phyloP scores from a whole-genome alignment of 257 asterid species.

The Solanum rostratum region DNA sequence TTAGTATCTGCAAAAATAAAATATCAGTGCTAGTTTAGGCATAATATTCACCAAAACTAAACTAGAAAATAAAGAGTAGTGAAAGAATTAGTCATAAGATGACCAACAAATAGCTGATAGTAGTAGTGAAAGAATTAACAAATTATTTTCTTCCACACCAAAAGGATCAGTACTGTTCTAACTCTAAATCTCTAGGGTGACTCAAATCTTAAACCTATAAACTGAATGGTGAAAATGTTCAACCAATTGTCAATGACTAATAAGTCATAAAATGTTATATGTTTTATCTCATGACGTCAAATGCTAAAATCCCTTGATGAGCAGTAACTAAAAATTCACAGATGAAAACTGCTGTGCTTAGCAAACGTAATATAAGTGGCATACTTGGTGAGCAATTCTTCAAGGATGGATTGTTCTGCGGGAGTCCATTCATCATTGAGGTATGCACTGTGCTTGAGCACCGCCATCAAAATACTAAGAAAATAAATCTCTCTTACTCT shows the following conservation, averaged over 20 bases:
- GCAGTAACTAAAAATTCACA: neutral
- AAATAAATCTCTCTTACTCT: too few species aligned
- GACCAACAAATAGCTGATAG: neutral
- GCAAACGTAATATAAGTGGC: neutral
- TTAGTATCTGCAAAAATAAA: slow-evolving; percentile 49
- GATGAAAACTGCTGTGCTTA: neutral
- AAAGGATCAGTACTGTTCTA: too few species aligned
- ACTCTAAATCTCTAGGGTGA: neutral
- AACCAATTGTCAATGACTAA: neutral
- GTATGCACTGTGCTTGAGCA: slow-evolving; percentile 62
- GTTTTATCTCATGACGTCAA: neutral
- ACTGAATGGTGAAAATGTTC: neutral
- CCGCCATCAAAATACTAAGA: neutral
- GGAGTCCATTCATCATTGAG: slow-evolving; percentile 56
- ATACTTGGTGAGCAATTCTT: slow-evolving; percentile 61
- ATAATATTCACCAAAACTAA: neutral
- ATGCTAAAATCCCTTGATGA: neutral
- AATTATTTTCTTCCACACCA: too few species aligned
- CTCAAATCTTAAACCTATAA: neutral
- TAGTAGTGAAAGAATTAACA: neutral
- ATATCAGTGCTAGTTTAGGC: neutral
- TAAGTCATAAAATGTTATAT: neutral
- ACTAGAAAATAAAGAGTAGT: neutral
- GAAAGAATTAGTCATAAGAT: neutral
- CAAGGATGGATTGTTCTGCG: slow-evolving; percentile 62